Conservation (phyloP, 78 protist genomes). For the Dictyostelium capitatum region DNA sequence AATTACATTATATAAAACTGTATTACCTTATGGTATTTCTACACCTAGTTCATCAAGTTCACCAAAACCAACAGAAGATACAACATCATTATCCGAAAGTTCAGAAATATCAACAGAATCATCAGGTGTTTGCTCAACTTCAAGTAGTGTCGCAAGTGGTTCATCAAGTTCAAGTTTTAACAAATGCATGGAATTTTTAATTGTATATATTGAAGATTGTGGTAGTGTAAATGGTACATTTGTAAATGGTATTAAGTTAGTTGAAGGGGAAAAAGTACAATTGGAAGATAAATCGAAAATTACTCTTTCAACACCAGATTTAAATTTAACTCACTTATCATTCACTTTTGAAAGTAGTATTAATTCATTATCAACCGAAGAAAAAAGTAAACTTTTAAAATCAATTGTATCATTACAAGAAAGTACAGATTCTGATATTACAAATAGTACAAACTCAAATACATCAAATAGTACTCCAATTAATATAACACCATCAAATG, state of each 20-base stretch:
- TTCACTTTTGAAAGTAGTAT: slow-evolving; percentile 9
- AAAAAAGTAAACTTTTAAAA: background rate
- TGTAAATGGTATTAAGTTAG: background rate
- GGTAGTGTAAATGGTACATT: slow-evolving; percentile 55
- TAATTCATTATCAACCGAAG: background rate
- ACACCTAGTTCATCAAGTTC: background rate
- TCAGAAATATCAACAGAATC: background rate
- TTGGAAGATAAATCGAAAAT: slow-evolving; percentile 44
- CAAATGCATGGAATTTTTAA: slow-evolving; percentile 29
- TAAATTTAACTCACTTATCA: background rate
- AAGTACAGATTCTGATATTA: background rate
- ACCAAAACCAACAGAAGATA: background rate
- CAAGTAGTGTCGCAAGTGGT: background rate
- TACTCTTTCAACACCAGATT: background rate
- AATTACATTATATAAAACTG: background rate
- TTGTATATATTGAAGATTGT: slow-evolving; percentile 25
- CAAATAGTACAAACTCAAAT: background rate
- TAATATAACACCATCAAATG: background rate
- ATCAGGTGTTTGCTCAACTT: background rate
- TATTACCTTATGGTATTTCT: slow-evolving; percentile 3
- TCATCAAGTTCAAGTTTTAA: background rate
- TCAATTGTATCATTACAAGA: background rate
- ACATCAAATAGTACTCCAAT: background rate
- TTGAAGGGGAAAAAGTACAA: background rate
- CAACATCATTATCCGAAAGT: background rate